Conservation (phyloP, 2,329 filamentous ascomycete genomes). For the Neonectria coccinea region DNA sequence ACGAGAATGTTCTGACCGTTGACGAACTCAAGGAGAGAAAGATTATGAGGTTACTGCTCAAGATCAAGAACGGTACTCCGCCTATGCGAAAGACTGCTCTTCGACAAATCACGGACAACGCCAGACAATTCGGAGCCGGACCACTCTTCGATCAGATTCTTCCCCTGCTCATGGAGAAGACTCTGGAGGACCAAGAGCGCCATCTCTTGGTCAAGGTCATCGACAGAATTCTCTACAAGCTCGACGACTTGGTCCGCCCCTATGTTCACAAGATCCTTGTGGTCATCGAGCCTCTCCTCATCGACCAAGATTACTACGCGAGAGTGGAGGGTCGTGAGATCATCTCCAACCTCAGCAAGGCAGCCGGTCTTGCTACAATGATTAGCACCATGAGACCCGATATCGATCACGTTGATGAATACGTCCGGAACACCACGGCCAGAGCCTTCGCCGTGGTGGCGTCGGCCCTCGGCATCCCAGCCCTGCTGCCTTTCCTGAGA, state of each 20-base stretch:
- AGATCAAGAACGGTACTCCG: slow-evolving; percentile 99
- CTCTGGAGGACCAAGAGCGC: slow-evolving; percentile 95
- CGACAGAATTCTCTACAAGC: slow-evolving; percentile 97
- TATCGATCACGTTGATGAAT: slow-evolving; percentile 98
- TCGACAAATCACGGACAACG: slow-evolving; percentile 97
- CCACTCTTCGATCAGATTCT: slow-evolving; percentile 97
- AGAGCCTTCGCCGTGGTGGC: slow-evolving; percentile 97
- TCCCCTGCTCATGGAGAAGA: slow-evolving; percentile 97
- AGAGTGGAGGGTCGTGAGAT: slow-evolving; percentile 98
- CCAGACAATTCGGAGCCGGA: slow-evolving; percentile 92
- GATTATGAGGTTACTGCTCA: slow-evolving; percentile 95
- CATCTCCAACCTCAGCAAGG: slow-evolving; percentile 97
- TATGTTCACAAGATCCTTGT: slow-evolving; percentile 99
- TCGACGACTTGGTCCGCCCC: slow-evolving; percentile 94
- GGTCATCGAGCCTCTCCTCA: slow-evolving; percentile 98
- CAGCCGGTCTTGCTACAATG: slow-evolving; percentile 97
- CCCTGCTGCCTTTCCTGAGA: slow-evolving; percentile 91
- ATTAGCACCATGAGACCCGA: slow-evolving; percentile 99
- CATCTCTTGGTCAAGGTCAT: slow-evolving; percentile 99
- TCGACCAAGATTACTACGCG: slow-evolving; percentile 99
- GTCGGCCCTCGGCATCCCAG: slow-evolving; percentile 94
- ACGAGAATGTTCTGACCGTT: slow-evolving; percentile 91
- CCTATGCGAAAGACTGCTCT: slow-evolving; percentile 99
- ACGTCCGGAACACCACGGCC: slow-evolving; percentile 97
- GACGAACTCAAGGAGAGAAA: slow-evolving; percentile 98